Evolutionary conservation across 2,329 filamentous ascomycete genomes (phyloP).

Genomic region (Aspergillus ruber): DNA sequence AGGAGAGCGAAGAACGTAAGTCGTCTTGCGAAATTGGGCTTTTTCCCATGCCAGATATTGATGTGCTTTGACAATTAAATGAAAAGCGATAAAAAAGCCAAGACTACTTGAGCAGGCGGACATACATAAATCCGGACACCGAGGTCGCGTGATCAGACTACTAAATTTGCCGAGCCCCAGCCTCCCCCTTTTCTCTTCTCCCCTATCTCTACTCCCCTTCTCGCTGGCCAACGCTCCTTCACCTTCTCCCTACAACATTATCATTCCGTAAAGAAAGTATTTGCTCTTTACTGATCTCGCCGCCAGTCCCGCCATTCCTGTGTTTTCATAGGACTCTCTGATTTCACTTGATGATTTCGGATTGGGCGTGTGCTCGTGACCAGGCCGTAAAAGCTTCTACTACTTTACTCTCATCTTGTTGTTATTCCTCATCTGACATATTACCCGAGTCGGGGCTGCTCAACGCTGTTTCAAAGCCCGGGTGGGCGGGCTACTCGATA

Average conservation of each 20-base stretch:
- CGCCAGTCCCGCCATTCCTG: slow-evolving; percentile 18
- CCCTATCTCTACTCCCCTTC: no score
- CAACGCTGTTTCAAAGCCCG: slow-evolving; percentile 13
- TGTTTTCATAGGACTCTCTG: slow-evolving; percentile 16
- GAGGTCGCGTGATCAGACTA: no score
- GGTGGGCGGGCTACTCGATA: slow-evolving; percentile 19
- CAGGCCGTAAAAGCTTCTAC: slow-evolving; percentile 11
- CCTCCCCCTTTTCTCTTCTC: no score
- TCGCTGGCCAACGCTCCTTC: background rate
- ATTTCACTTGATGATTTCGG: slow-evolving; percentile 12
- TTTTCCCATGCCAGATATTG: no score
- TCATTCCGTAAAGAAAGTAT: slow-evolving; percentile 6
- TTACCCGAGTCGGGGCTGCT: slow-evolving; percentile 19
- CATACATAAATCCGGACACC: no score
- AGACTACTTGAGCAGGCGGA: no score
- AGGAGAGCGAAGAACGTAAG: no score
- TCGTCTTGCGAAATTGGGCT: no score
- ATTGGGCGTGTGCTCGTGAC: slow-evolving; percentile 14
- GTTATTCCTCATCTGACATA: slow-evolving; percentile 3
- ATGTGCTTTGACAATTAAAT: no score
- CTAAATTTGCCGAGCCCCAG: no score
- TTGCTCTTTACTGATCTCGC: slow-evolving; percentile 13
- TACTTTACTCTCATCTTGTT: slow-evolving; percentile 7
- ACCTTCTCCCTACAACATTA: background rate
- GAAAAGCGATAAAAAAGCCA: no score